phyloP scores from a whole-genome alignment of 2,329 filamentous ascomycete species.

The Exutisphaerella laricina region DNA sequence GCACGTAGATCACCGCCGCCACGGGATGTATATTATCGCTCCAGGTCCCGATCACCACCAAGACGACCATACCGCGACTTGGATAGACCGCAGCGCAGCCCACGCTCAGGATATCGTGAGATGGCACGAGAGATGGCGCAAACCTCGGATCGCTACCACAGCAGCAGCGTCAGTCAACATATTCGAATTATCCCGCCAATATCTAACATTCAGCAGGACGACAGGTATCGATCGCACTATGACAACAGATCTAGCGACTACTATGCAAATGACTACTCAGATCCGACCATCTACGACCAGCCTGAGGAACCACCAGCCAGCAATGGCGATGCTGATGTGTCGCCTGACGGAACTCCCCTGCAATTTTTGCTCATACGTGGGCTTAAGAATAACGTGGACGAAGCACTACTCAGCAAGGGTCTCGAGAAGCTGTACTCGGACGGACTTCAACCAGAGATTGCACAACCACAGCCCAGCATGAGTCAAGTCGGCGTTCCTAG shows the following conservation, averaged over 20 bases:
- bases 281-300: conserved; percentile 15
- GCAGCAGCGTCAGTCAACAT: not conserved
- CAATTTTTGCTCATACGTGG: conserved; percentile 63
- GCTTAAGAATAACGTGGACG: conserved; percentile 63
- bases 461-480: conserved; percentile 17
- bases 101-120: not conserved
- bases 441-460: conserved; percentile 25
- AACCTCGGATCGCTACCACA: not conserved
- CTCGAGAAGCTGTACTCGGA: conserved; percentile 65
- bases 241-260: conserved; percentile 14
- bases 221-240: conserved; percentile 9
- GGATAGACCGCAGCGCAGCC: conserved; percentile 6
- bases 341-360: conserved; percentile 14
- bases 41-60: conserved; percentile 7
- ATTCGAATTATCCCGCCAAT: not conserved
- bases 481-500: not conserved
- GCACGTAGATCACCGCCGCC: not conserved
- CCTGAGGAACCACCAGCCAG: conserved; percentile 17
- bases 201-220: conserved; percentile 16
- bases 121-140: not conserved
- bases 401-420: conserved; percentile 66
- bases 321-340: conserved; percentile 24
- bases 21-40: not conserved
- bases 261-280: conserved; percentile 9
- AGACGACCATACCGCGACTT: conserved; percentile 12